Percentiles rank a stretch among this genome's conserved stretches.
Conservation (phyloP, 2,329 filamentous ascomycete species). For the Trichoderma polysporum region DNA sequence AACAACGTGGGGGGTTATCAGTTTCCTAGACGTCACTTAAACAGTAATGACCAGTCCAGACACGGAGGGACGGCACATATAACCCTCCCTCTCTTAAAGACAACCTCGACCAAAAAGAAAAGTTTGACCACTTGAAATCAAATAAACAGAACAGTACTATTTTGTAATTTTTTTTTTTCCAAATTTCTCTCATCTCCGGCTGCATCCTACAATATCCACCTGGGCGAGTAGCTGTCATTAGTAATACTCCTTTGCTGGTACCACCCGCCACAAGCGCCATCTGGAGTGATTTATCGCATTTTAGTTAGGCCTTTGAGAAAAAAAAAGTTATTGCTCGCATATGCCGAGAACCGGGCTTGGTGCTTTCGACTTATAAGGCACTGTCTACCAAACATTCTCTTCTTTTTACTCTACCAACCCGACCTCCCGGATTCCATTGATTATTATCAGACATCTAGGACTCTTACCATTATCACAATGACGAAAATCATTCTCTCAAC, state of each 20-base stretch:
- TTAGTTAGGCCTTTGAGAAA: conserved; percentile 6
- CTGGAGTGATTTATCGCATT: not conserved
- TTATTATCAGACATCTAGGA: not conserved
- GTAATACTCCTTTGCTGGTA: conserved; percentile 2
- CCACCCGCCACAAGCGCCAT: conserved; percentile 10
- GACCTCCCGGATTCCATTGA: not conserved
- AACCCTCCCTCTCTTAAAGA: not conserved
- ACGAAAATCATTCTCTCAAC: conserved; percentile 85
- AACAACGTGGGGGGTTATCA: not conserved
- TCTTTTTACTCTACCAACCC: not conserved
- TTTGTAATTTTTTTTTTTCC: not conserved
- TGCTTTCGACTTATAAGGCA: conserved; percentile 2
- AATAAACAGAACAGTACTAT: not conserved
- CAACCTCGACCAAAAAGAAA: not conserved
- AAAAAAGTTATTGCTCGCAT: conserved; percentile 14
- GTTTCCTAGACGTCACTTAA: not conserved
- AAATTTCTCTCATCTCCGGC: not conserved
- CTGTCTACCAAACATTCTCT: not conserved
- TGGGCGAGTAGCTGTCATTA: conserved; percentile 7
- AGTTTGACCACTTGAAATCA: not conserved
- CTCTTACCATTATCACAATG: conserved; percentile 40
- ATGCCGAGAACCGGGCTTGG: conserved; percentile 4
- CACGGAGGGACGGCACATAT: not conserved
- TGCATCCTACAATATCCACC: conserved; percentile 9
- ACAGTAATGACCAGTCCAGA: not conserved